Evolutionary conservation across 805 yeast species (phyloP).

Genomic region (Spencermartinsiella europaea): DNA sequence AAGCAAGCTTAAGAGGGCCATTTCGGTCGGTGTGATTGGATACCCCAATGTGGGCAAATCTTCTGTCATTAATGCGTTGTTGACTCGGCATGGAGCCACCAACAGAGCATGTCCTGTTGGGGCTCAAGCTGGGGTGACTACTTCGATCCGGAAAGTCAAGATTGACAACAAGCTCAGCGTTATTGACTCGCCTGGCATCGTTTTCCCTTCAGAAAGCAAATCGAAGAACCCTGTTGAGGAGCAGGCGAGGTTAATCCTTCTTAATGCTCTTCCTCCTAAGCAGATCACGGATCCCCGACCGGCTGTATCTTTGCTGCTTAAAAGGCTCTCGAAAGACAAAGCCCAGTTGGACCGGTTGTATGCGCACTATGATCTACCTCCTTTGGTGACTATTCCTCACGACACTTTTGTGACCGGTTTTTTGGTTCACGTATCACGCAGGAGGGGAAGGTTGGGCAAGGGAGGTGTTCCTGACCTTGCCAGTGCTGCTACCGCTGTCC

Average conservation of each 20-base stretch:
- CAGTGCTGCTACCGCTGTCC: conserved; percentile 74
- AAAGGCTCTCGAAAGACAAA: conserved; percentile 64
- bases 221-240: conserved; percentile 47
- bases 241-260: conserved; percentile 81
- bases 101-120: conserved; percentile 91
- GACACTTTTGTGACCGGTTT: conserved; percentile 80
- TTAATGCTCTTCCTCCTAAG: conserved; percentile 87
- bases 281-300: conserved; percentile 78
- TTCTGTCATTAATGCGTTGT: conserved; percentile 81
- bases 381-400: conserved; percentile 65
- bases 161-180: conserved; percentile 83
- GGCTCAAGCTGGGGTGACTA: conserved; percentile 96
- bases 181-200: conserved; percentile 96
- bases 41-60: conserved; percentile 98
- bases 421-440: conserved; percentile 87
- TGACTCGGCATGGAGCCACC: conserved; percentile 58
- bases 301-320: conserved; percentile 71
- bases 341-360: conserved; percentile 65
- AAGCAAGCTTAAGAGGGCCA: conserved; percentile 80
- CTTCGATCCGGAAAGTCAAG: conserved; percentile 85
- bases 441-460: conserved; percentile 83
- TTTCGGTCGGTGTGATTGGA: conserved; percentile 92
- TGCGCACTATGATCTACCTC: conserved; percentile 70
- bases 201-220: conserved; percentile 63
- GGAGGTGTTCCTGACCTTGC: conserved; percentile 91